Percentiles rank a stretch among this genome's conserved stretches.
Evolutionary conservation across 495 filamentous ascomycete genomes (phyloP).

Genomic region (Neurospora tetraspora): DNA sequence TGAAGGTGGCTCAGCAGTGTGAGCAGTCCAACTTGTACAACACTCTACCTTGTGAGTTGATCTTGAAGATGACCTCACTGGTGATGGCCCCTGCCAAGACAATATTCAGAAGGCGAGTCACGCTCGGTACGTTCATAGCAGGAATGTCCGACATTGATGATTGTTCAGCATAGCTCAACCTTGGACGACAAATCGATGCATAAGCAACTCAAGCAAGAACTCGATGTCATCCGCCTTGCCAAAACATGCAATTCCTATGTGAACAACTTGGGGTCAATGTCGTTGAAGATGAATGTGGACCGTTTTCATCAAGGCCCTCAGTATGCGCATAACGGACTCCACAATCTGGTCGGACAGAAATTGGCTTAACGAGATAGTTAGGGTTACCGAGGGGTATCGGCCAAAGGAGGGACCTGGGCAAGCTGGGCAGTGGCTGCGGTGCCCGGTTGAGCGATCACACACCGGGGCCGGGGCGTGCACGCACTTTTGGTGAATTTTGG

Average conservation of each 20-base stretch:
- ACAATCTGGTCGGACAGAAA: not conserved
- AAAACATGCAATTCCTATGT: not conserved
- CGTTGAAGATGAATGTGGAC: not conserved
- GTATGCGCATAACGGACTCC: not conserved
- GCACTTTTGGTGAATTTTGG: conserved; percentile 15
- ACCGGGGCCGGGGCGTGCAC: not conserved
- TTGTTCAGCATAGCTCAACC: not conserved
- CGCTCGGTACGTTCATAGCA: not conserved
- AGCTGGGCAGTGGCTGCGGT: not conserved
- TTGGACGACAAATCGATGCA: not conserved
- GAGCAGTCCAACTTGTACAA: not conserved
- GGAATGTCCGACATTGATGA: not conserved
- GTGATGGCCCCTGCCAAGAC: not conserved
- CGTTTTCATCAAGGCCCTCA: not conserved
- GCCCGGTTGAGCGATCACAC: not conserved
- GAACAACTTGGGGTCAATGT: not conserved
- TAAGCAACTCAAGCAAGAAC: not conserved
- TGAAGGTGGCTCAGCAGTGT: not conserved
- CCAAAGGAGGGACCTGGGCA: not conserved
- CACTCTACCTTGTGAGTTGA: not conserved
- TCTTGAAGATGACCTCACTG: not conserved
- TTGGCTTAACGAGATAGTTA: not conserved
- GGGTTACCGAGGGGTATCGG: not conserved
- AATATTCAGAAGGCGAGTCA: not conserved
- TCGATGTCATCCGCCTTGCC: not conserved